Evolutionary conservation across 768 basidiomycete genomes (phyloP).

Genomic region (Clitopilus passeckerianus): DNA sequence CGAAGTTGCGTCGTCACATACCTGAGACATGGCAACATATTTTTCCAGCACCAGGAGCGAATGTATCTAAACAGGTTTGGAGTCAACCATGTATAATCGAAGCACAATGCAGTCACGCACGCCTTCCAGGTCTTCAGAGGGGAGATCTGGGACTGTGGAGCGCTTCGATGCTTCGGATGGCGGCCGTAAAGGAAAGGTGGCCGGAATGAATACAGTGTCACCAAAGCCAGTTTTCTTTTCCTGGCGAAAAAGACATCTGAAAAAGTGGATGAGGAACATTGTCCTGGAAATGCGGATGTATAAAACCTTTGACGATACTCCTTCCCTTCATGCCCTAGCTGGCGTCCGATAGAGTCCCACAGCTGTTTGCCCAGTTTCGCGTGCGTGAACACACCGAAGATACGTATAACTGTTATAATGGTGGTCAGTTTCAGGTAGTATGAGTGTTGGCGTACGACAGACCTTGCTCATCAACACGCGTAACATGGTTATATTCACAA

Average conservation of each 20-base stretch:
- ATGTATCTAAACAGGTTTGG: conserved; percentile 36
- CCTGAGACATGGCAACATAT: no score
- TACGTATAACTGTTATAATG: conserved; percentile 20
- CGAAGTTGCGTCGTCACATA: no score
- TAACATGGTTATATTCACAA: conserved; percentile 32
- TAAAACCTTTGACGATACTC: conserved; percentile 49
- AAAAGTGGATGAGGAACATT: not conserved
- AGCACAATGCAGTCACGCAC: conserved; percentile 18
- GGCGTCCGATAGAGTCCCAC: conserved; percentile 32
- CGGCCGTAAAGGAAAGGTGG: conserved; percentile 36
- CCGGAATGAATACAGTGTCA: conserved; percentile 26
- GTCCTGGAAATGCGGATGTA: no score
- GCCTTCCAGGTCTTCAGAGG: conserved; percentile 41
- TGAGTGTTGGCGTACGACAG: not conserved
- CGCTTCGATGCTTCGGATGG: conserved; percentile 25
- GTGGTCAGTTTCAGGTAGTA: not conserved
- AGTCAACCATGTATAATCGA: no score
- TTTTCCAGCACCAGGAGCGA: conserved; percentile 47
- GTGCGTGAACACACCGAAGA: conserved; percentile 35
- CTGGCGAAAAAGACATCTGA: not conserved
- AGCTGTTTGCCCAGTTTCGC: conserved; percentile 28
- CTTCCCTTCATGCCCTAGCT: conserved; percentile 27
- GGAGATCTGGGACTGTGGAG: conserved; percentile 15
- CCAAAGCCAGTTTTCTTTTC: conserved; percentile 34
- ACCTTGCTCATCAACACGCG: conserved; percentile 21